A percentile compares a stretch with the other conserved stretches of the same genome.
phyloP scores from a whole-genome alignment of 2,329 filamentous ascomycete species.

The Botrytis squamosa region DNA sequence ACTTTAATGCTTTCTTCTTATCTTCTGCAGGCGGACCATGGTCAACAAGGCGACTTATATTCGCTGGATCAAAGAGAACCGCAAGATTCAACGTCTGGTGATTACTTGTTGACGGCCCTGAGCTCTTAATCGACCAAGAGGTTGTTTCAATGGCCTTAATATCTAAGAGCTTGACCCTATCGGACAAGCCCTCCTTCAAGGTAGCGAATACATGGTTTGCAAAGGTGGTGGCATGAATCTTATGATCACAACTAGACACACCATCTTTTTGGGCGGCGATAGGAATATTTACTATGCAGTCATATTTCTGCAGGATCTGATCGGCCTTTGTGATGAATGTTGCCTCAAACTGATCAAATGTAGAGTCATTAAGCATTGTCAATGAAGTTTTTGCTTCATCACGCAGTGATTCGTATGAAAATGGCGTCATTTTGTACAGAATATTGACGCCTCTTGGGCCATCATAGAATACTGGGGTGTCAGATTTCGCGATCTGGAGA shows the following conservation, averaged over 20 bases:
- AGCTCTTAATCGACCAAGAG: conserved; percentile 50
- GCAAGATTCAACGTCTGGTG: conserved; percentile 56
- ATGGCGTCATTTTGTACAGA: conserved; percentile 84
- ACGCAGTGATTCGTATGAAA: conserved; percentile 74
- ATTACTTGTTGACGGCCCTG: conserved; percentile 37
- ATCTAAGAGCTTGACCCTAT: conserved; percentile 69
- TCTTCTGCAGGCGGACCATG: conserved; percentile 85
- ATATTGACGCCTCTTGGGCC: conserved; percentile 72
- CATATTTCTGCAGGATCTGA: conserved; percentile 55
- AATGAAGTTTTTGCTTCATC: conserved; percentile 74
- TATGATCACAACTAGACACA: conserved; percentile 32
- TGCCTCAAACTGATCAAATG: conserved; percentile 77
- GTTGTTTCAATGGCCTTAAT: conserved; percentile 46
- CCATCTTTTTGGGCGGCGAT: conserved; percentile 14
- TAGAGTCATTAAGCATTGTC: conserved; percentile 69
- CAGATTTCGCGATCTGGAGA: conserved; percentile 45
- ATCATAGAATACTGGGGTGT: conserved; percentile 75
- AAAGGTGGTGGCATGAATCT: conserved; percentile 39
- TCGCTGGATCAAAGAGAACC: conserved; percentile 69
- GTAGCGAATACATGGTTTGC: conserved; percentile 60
- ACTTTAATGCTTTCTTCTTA: conserved; percentile 75
- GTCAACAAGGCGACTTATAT: conserved; percentile 75
- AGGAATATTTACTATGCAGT: conserved; percentile 45
- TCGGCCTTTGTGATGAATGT: conserved; percentile 72
- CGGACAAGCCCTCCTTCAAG: conserved; percentile 69